Base-by-base conservation (phyloP, 495 filamentous ascomycete genomes). In the Podospora comata region DNA sequence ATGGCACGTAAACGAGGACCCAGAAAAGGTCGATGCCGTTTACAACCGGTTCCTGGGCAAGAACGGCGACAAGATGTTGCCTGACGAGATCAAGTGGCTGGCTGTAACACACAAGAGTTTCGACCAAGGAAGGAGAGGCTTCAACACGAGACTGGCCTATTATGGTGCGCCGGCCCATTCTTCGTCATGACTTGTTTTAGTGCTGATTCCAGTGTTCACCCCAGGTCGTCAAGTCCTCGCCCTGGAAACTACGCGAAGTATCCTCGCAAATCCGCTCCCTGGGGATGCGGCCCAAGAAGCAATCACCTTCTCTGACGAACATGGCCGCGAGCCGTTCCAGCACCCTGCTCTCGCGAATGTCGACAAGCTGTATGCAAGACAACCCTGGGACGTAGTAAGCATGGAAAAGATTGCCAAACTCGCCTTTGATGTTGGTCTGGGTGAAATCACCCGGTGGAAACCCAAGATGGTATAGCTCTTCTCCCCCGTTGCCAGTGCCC, bases 41-140 rank as follows among this genome's bases (percentile, higher is more conserved):
- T 94, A 96, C 77, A 82, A 83, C 55, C 81, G 80, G 28, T 77
- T 97, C 66, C 80, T 97, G 64, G 92, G 94, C 23, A 78, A 78
- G 65, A 84, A 85, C 65, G 91, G 92, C 71, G 85, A 89, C 66
- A 83, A 85, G 70, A 73, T 94, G 76, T 84, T 98, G 69, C 89
- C 88, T 44, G 93, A 97, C 2, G 93, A 98, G 80, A 83, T 94
- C 71, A 97, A 97, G 80, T 99, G 94, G 95, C 84, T 97, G 71
- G 94, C 94, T 13, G 86, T 99, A 67, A 99, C 95, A 54, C 95
- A 99, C 79, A 97, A 97, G 88, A 97, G 92, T 79, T 98, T 97
- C 77, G 95, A 98, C 80, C 92, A 97, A 72, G 95, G 93, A 61
- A 84, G 92, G 74, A 88, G 93, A 81, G 93, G 93, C 13, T 97